Evolutionary conservation across 1,284 basidiomycete genomes (phyloP).

Genomic region (Coniophora puteana): DNA sequence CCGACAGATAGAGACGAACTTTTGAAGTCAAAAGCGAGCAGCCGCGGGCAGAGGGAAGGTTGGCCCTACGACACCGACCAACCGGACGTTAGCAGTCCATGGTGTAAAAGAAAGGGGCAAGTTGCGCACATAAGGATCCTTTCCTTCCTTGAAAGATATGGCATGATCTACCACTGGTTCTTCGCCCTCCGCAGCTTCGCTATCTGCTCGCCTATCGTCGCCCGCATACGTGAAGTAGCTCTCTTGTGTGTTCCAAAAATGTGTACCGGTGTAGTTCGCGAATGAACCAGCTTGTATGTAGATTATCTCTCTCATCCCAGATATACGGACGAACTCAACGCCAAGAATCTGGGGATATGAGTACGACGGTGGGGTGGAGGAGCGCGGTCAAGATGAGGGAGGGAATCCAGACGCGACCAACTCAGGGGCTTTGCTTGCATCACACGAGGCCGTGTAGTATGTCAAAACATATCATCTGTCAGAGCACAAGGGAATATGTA

Average conservation of each 20-base stretch:
- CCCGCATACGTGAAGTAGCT: conserved; percentile 57
- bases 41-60: conserved; percentile 56
- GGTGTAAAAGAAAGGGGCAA: conserved; percentile 1
- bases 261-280: conserved; percentile 67
- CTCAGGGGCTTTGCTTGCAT: too few species aligned
- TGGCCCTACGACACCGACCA: conserved; percentile 39
- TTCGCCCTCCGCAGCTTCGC: too few species aligned
- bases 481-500: too few species aligned
- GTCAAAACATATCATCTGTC: too few species aligned
- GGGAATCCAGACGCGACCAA: too few species aligned
- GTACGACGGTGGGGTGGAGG: too few species aligned
- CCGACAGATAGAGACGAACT: conserved; percentile 34
- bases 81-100: conserved; percentile 7
- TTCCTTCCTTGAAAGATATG: conserved; percentile 63
- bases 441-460: too few species aligned
- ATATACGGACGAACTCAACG: too few species aligned
- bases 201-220: too few species aligned
- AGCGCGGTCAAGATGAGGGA: too few species aligned
- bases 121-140: conserved; percentile 39
- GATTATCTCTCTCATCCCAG: conserved; percentile 70
- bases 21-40: conserved; percentile 65
- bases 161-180: conserved; percentile 46
- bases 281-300: conserved; percentile 69
- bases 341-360: too few species aligned
- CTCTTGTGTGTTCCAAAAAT: conserved; percentile 81